These are phyloP conservation scores for Rhodosporidiobolus odoratus DNA, from an alignment of 768 basidiomycete genomes.

Conservation along the genomic window DNA sequence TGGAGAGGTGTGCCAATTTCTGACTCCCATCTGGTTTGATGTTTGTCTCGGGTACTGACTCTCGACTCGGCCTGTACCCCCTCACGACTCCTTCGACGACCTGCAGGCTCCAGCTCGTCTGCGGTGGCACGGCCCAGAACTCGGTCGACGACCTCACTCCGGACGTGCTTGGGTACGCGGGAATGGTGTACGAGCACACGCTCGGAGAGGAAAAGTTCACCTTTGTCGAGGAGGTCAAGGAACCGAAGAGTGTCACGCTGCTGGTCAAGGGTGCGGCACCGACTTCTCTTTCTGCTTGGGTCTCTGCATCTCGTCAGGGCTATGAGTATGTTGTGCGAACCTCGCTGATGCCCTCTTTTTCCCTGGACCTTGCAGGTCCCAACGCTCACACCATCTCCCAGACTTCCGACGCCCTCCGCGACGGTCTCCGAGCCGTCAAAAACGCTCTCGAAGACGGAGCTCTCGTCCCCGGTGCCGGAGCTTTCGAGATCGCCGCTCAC, in stretches of 20 bases:
- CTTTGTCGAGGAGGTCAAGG: conserved; percentile 92
- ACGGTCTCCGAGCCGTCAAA: conserved; percentile 92
- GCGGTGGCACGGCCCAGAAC: conserved; percentile 93
- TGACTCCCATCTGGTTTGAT: neutral
- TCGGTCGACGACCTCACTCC: conserved; percentile 94
- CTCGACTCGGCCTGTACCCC: neutral
- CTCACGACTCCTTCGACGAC: neutral
- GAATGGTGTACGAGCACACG: conserved; percentile 97
- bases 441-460: conserved; percentile 87
- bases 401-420: conserved; percentile 95
- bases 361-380: conserved; percentile 54
- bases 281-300: neutral
- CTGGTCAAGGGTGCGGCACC: conserved; percentile 69
- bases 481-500: conserved; percentile 90
- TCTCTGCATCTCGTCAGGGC: neutral
- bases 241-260: conserved; percentile 89
- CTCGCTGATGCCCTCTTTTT: neutral
- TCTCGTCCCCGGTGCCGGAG: conserved; percentile 92
- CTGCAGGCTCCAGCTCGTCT: conserved; percentile 77
- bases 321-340: no score
- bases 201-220: conserved; percentile 98
- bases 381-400: conserved; percentile 93
- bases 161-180: conserved; percentile 89
- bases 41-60: conserved; percentile 14
- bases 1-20: conserved; percentile 70